Base-by-base conservation (phyloP, 169 alveolate genomes). In the Plasmodium inui region DNA sequence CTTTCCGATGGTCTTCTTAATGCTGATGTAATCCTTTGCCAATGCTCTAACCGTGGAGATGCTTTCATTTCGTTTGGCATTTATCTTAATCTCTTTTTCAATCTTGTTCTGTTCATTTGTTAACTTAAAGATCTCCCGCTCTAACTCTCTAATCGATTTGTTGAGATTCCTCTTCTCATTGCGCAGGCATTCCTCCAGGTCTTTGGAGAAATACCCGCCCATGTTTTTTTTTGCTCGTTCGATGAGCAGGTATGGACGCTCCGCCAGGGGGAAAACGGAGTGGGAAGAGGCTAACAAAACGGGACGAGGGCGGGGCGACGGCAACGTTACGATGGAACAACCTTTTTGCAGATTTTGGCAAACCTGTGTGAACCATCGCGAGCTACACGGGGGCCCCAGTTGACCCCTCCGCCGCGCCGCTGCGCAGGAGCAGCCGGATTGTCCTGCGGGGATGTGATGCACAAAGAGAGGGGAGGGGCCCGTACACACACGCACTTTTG, bases 121-220 rank as follows among this genome's bases (percentile, higher is more conserved):
- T 41, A 85, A 28, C 50, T 85, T 85, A 85, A 50, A 74, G 74
- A 85, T 85, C 26, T 85, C 93, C 32, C 93, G 34, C 19, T 85
- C 93, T 30, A 85, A 17, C 79, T 85, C 93, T 26, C 93, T 57
- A 14, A 85, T 67, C 1, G 93, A 85, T 22, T 81, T 46, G 28
- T 85, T 85, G n/a, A 85, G 80, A 19, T 85, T 85, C 57, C 93
- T 30, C 84, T 85, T 85, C 37, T 85, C 93, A 7, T 85, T 84
- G 34, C 93, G 50, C n/a, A 85, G 44, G 9, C 85, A 85, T 8
- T 85, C 93, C 61, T 85, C 85, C 32, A 85, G 41, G 30, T 55
- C 44, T 37, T 85, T 85, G 19, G 93, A 85, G 37, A 74, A 74
- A 34, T 73, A 85, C 3, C 79, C 78, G 26, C 93, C 93, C 93